Conservation (phyloP, 306 rosid genomes). For the Begonia fuchsioides region DNA sequence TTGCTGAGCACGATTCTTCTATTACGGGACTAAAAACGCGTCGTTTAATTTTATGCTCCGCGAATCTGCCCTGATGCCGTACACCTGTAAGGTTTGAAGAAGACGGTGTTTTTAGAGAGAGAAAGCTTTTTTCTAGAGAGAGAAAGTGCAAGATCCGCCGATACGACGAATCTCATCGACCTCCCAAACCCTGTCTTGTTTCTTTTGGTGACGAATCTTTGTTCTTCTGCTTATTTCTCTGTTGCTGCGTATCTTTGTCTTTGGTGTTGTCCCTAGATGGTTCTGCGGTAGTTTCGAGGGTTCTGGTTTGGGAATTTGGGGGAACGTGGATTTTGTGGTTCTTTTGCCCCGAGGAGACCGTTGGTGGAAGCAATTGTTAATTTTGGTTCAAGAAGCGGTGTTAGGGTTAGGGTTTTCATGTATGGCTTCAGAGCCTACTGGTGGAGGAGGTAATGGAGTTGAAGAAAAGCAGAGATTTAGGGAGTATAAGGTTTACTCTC, state of each 20-base stretch:
- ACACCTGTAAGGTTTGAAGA: slow-evolving; percentile 45
- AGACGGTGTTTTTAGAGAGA: slow-evolving; percentile 52
- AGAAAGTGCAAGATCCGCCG: slow-evolving; percentile 58
- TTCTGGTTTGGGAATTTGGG: slow-evolving; percentile 4
- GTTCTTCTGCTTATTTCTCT: neutral
- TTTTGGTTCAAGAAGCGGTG: slow-evolving; percentile 3
- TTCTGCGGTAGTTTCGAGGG: slow-evolving; percentile 5
- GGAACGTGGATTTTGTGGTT: slow-evolving; percentile 12
- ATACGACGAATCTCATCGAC: slow-evolving; percentile 16
- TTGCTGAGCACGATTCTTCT: slow-evolving; percentile 41
- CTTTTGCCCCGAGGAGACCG: slow-evolving; percentile 16
- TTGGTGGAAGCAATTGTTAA: slow-evolving; percentile 18
- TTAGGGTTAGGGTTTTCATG: slow-evolving; percentile 72
- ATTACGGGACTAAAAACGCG: slow-evolving; percentile 29
- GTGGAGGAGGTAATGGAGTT: slow-evolving; percentile 55
- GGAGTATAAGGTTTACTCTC: slow-evolving; percentile 58
- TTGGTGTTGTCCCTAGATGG: neutral
- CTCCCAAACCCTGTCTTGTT: slow-evolving; percentile 33
- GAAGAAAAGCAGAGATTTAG: slow-evolving; percentile 37
- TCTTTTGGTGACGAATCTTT: slow-evolving; percentile 13
- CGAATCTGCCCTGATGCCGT: slow-evolving; percentile 46
- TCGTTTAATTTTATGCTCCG: slow-evolving; percentile 21
- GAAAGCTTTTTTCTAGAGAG: slow-evolving; percentile 29
- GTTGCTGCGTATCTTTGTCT: neutral
- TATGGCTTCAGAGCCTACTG: slow-evolving; percentile 83